Percentiles rank a stretch among this genome's conserved stretches.
These are phyloP conservation scores for Pseudogymnoascus sp. DNA, from an alignment of 2,329 filamentous ascomycete genomes.

Conservation along the genomic window DNA sequence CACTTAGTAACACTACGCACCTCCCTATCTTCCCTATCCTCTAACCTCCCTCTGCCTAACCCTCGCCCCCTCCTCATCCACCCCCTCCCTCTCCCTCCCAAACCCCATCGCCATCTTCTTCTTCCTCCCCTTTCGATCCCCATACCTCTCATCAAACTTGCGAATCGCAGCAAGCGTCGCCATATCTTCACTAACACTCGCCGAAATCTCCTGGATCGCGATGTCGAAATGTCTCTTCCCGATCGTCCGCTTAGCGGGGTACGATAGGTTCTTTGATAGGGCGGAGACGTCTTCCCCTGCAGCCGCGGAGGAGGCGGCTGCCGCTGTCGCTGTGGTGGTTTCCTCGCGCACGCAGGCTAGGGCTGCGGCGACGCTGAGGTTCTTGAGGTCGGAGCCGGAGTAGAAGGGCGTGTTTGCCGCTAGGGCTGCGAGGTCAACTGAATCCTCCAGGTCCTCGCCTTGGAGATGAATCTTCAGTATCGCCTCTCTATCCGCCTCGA, in stretches of 20 bases:
- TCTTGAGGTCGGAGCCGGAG: constrained; percentile 78
- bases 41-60: constrained; percentile 25
- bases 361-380: constrained; percentile 71
- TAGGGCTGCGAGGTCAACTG: constrained; percentile 55
- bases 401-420: constrained; percentile 67
- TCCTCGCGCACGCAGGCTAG: constrained; percentile 75
- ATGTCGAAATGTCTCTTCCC: constrained; percentile 69
- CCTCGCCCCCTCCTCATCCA: constrained; percentile 39
- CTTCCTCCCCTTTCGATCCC: constrained; percentile 65
- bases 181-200: constrained; percentile 94
- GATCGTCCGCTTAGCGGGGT: constrained; percentile 63
- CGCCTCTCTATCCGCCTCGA: constrained; percentile 55
- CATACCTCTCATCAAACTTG: constrained; percentile 94
- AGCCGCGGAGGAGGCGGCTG: constrained; percentile 35
- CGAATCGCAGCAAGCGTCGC: constrained; percentile 73
- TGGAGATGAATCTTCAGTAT: constrained; percentile 67
- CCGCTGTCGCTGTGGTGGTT: constrained; percentile 36
- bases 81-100: constrained; percentile 28
- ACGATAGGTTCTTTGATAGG: constrained; percentile 41
- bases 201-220: constrained; percentile 80
- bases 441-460: constrained; percentile 54
- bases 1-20: no score
- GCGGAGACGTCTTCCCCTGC: constrained; percentile 20
- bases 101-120: constrained; percentile 54
- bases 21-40: no score